Percentiles rank a stretch among this genome's conserved stretches.
These are phyloP conservation scores for Inga oerstediana DNA, from an alignment of 306 rosid species.

Conservation along the genomic window DNA sequence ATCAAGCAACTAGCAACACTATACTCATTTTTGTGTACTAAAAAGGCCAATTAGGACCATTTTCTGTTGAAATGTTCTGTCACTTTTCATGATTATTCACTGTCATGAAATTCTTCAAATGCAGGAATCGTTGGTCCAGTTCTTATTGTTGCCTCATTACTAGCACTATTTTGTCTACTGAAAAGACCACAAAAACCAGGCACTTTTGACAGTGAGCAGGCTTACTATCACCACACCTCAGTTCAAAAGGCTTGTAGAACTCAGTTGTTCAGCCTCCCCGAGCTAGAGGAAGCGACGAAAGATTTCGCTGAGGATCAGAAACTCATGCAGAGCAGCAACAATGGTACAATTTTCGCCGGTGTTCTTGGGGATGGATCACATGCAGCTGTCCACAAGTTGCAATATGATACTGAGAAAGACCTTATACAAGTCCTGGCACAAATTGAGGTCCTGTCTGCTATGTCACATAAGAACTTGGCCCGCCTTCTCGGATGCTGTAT, in stretches of 20 bases:
- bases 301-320: constrained; percentile 59
- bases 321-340: constrained; percentile 51
- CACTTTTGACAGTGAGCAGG: constrained; percentile 51
- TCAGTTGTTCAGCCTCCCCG: constrained; percentile 62
- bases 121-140: constrained; percentile 85
- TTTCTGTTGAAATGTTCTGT: background rate
- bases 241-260: constrained; percentile 67
- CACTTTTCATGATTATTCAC: background rate
- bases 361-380: constrained; percentile 74
- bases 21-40: background rate
- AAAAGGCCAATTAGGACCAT: background rate
- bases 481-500: constrained; percentile 79
- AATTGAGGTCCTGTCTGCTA: constrained; percentile 62
- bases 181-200: constrained; percentile 53
- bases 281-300: constrained; percentile 78
- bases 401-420: constrained; percentile 68
- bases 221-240: constrained; percentile 56
- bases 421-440: constrained; percentile 65
- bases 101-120: constrained; percentile 30
- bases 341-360: constrained; percentile 69
- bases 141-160: constrained; percentile 66
- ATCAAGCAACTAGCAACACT: constrained; percentile 36
- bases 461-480: constrained; percentile 64
- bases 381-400: constrained; percentile 72
- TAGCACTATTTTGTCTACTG: constrained; percentile 60